These are phyloP conservation scores for Torrubiellomyces zombiae DNA, from an alignment of 2,329 filamentous ascomycete species.

Conservation along the genomic window DNA sequence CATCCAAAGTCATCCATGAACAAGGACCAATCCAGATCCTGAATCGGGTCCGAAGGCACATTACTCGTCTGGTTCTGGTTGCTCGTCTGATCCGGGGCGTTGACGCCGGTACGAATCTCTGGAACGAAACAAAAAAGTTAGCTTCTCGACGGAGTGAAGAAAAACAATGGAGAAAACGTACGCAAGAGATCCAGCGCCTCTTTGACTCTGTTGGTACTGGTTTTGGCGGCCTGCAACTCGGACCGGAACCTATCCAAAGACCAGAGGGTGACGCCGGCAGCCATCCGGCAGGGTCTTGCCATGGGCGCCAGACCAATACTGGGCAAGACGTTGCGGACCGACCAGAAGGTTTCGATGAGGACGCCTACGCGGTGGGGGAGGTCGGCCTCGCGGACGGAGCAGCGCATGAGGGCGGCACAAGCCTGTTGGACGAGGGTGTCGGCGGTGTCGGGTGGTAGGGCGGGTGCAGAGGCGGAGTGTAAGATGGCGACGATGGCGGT, in stretches of 20 bases:
- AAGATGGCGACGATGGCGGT: constrained; percentile 29
- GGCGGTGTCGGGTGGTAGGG: constrained; percentile 14
- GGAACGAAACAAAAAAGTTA: not conserved
- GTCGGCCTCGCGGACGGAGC: constrained; percentile 31
- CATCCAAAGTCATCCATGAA: constrained; percentile 34
- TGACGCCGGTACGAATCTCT: constrained; percentile 2
- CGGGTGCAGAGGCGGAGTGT: constrained; percentile 24
- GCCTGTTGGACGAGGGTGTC: constrained; percentile 14
- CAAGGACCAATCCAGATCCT: constrained; percentile 32
- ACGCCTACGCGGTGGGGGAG: constrained; percentile 26
- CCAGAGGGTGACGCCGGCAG: constrained; percentile 31
- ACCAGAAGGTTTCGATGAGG: constrained; percentile 34
- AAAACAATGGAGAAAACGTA: constrained; percentile 6
- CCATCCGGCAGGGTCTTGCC: constrained; percentile 27
- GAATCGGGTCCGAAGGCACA: constrained; percentile 17
- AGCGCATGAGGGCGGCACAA: constrained; percentile 21
- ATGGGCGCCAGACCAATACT: constrained; percentile 22
- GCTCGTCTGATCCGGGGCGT: constrained; percentile 3
- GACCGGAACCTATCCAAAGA: constrained; percentile 30
- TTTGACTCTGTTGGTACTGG: constrained; percentile 13
- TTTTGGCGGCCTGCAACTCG: constrained; percentile 21
- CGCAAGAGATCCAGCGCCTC: constrained; percentile 14
- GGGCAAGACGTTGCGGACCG: constrained; percentile 19
- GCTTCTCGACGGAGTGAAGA: not conserved
- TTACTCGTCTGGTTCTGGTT: constrained; percentile 8